These are phyloP conservation scores for Cytidiella melzeri DNA, from an alignment of 768 basidiomycete species.

Conservation along the genomic window DNA sequence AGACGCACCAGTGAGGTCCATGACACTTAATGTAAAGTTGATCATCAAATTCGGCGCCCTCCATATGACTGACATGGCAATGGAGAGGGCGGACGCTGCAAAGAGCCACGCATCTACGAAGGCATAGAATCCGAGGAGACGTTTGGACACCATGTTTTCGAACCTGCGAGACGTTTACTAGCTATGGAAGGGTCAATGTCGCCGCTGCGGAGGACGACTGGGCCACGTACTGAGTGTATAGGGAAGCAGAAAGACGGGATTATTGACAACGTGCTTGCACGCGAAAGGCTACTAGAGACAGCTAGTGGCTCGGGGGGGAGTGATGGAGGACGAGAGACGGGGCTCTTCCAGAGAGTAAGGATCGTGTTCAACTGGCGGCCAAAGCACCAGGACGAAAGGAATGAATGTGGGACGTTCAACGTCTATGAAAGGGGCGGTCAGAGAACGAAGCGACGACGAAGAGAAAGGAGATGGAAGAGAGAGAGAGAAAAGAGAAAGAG, in stretches of 20 bases:
- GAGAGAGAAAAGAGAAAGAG: slow-evolving; percentile 16
- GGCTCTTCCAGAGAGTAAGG: slow-evolving; percentile 51
- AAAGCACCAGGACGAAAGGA: slow-evolving; percentile 37
- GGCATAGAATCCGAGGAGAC: slow-evolving; percentile 65
- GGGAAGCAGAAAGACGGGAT: not conserved
- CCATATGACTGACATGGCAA: slow-evolving; percentile 71
- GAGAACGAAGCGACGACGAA: slow-evolving; percentile 24
- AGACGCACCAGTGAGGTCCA: slow-evolving; percentile 54
- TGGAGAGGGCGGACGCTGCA: slow-evolving; percentile 56
- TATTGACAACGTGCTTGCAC: not conserved
- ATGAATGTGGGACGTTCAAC: slow-evolving; percentile 59
- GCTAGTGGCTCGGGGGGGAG: slow-evolving; percentile 13
- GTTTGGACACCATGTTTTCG: slow-evolving; percentile 61
- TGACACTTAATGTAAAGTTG: slow-evolving; percentile 59
- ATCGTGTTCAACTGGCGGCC: slow-evolving; percentile 33
- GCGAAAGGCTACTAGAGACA: slow-evolving; percentile 11
- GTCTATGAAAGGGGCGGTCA: slow-evolving; percentile 39
- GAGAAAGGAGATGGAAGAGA: slow-evolving; percentile 23
- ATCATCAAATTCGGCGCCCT: slow-evolving; percentile 59
- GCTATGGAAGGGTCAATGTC: slow-evolving; percentile 3
- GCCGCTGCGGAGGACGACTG: slow-evolving; percentile 3
- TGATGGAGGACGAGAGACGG: not conserved
- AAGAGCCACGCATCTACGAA: slow-evolving; percentile 67
- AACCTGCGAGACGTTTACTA: slow-evolving; percentile 21
- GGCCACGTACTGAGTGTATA: not conserved